These are phyloP conservation scores for Lactarius vividus DNA, from an alignment of 768 basidiomycete species.

Conservation along the genomic window DNA sequence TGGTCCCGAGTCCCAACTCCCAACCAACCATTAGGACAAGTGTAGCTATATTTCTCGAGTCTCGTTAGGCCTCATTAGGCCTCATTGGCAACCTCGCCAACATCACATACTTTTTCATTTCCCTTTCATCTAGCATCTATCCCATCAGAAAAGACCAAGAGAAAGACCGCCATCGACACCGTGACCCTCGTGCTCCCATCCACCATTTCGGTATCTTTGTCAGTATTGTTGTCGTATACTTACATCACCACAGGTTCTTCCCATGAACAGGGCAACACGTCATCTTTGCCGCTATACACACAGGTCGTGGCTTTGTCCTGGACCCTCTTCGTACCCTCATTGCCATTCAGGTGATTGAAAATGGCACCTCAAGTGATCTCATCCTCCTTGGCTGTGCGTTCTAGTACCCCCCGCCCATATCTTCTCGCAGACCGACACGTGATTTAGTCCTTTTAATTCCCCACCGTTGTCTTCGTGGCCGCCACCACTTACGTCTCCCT, in stretches of 20 bases:
- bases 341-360: conserved; percentile 86
- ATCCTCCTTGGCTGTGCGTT: conserved; percentile 59
- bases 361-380: conserved; percentile 83
- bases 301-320: conserved; percentile 82
- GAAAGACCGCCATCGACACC: too few relatives aligned
- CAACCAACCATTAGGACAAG: too few relatives aligned
- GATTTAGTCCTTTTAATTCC: conserved; percentile 57
- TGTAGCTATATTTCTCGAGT: too few relatives aligned
- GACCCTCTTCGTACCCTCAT: conserved; percentile 69
- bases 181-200: too few relatives aligned
- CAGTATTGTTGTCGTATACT: too few relatives aligned
- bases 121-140: too few relatives aligned
- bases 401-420: conserved; percentile 4
- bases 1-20: too few relatives aligned
- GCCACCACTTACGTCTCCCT: conserved; percentile 81
- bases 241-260: conserved; percentile 68
- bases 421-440: not conserved
- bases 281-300: conserved; percentile 47
- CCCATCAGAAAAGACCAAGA: too few relatives aligned
- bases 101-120: too few relatives aligned
- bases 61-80: too few relatives aligned
- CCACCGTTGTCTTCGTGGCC: conserved; percentile 59
- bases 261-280: conserved; percentile 72
- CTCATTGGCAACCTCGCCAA: too few relatives aligned
- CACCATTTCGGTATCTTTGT: too few relatives aligned